These are phyloP conservation scores for Silybum marianum DNA, from an alignment of 129 eudicot species.

Conservation along the genomic window DNA sequence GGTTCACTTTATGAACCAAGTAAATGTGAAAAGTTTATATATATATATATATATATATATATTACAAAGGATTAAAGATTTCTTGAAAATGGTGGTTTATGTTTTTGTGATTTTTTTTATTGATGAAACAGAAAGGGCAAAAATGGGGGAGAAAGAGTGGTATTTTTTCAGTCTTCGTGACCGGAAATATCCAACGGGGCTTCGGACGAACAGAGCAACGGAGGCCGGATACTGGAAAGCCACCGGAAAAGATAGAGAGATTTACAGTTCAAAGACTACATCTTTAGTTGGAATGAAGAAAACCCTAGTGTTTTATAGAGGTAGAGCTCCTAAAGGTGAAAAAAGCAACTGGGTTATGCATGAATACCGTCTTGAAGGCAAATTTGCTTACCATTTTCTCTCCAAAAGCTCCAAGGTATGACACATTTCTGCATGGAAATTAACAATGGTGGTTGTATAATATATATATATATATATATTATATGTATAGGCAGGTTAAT, in stretches of 20 bases:
- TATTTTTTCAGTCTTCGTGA: constrained; percentile 85
- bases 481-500: too few relatives aligned
- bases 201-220: constrained; percentile 85
- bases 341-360: constrained; percentile 97
- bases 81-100: background rate
- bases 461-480: too few relatives aligned
- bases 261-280: constrained; percentile 69
- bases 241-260: constrained; percentile 89
- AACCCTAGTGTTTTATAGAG: constrained; percentile 88
- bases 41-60: too few relatives aligned
- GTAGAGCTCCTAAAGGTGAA: constrained; percentile 92
- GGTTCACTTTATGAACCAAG: too few relatives aligned
- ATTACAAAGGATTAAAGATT: background rate
- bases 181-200: constrained; percentile 87
- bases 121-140: constrained; percentile 55
- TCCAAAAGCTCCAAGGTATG: constrained; percentile 69
- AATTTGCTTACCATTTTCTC: constrained; percentile 76
- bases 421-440: background rate
- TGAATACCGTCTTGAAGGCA: constrained; percentile 92
- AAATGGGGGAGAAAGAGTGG: constrained; percentile 96
- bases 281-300: constrained; percentile 90
- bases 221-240: constrained; percentile 97
- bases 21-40: too few relatives aligned
- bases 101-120: background rate
- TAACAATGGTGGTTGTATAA: too few relatives aligned